phyloP scores from a whole-genome alignment of 75 land plant genomes.

The Pseudotsuga menziesii region DNA sequence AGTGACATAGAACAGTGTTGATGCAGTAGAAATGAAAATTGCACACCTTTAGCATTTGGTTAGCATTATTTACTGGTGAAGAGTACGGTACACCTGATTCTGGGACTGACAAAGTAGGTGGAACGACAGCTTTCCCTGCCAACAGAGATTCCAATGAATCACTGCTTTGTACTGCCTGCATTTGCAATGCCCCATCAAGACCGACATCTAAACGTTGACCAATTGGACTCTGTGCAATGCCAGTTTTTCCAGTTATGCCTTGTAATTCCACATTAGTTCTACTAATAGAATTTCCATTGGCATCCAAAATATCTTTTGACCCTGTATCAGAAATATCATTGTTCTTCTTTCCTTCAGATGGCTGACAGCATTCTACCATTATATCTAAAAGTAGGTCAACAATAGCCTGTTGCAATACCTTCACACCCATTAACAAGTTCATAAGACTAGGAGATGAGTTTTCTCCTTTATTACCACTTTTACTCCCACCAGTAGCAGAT shows the following conservation, averaged over 20 bases:
- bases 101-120: neutral
- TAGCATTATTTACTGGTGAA: constrained; percentile 4
- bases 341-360: constrained; percentile 29
- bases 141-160: constrained; percentile 17
- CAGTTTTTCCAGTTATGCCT: constrained; percentile 7
- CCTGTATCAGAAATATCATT: constrained; percentile 9
- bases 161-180: constrained; percentile 40
- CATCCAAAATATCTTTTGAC: constrained; percentile 13
- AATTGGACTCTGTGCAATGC: constrained; percentile 15
- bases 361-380: constrained; percentile 53
- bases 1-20: neutral
- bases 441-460: constrained; percentile 46
- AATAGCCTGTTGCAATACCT: constrained; percentile 52
- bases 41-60: constrained; percentile 6
- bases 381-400: constrained; percentile 50
- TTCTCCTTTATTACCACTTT: constrained; percentile 34
- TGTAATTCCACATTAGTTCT: neutral
- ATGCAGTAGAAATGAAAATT: neutral
- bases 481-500: constrained; percentile 20
- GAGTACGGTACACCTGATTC: constrained; percentile 6
- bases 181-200: constrained; percentile 25
- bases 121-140: constrained; percentile 23
- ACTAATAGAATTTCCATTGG: constrained; percentile 10
- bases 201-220: constrained; percentile 26
- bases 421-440: constrained; percentile 60